phyloP scores from a whole-genome alignment of 495 filamentous ascomycete species.

The Podospora sp. region DNA sequence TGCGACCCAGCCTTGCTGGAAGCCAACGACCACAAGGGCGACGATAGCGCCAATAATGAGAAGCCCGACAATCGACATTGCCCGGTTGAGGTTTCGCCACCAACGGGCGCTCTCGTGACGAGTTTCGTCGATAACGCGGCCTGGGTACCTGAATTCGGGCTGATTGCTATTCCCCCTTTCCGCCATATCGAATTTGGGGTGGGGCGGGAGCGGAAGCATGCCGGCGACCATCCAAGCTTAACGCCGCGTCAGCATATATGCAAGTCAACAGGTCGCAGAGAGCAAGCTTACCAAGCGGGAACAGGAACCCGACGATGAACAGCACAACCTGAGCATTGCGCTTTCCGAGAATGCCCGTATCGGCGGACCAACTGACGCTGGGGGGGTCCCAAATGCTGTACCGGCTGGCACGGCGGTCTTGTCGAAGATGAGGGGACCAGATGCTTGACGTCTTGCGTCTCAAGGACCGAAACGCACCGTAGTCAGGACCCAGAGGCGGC shows the following conservation, averaged over 20 bases:
- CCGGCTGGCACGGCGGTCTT: conserved; percentile 59
- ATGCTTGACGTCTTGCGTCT: conserved; percentile 56
- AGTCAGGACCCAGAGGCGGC: conserved; percentile 29
- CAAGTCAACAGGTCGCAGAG: neutral
- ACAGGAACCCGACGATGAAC: conserved; percentile 87
- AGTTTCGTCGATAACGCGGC: conserved; percentile 54
- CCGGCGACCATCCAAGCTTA: conserved; percentile 87
- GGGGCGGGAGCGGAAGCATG: conserved; percentile 74
- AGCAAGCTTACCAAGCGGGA: conserved; percentile 70
- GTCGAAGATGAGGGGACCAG: conserved; percentile 76
- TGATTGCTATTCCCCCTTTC: conserved; percentile 36
- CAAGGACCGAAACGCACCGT: conserved; percentile 32
- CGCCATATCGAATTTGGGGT: conserved; percentile 48
- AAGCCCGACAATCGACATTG: conserved; percentile 79
- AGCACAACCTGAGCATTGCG: conserved; percentile 81
- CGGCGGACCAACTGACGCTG: conserved; percentile 64
- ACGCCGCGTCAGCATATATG: conserved; percentile 18
- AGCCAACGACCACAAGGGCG: conserved; percentile 61
- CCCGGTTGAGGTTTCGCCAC: conserved; percentile 91
- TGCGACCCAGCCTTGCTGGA: conserved; percentile 42
- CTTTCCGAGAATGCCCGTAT: conserved; percentile 62
- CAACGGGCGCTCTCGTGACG: conserved; percentile 81
- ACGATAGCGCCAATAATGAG: conserved; percentile 76
- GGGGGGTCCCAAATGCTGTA: conserved; percentile 70
- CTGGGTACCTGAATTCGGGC: conserved; percentile 47